Evolutionary conservation across 768 basidiomycete species (phyloP).

Genomic region (Calocybe gangraenosa): DNA sequence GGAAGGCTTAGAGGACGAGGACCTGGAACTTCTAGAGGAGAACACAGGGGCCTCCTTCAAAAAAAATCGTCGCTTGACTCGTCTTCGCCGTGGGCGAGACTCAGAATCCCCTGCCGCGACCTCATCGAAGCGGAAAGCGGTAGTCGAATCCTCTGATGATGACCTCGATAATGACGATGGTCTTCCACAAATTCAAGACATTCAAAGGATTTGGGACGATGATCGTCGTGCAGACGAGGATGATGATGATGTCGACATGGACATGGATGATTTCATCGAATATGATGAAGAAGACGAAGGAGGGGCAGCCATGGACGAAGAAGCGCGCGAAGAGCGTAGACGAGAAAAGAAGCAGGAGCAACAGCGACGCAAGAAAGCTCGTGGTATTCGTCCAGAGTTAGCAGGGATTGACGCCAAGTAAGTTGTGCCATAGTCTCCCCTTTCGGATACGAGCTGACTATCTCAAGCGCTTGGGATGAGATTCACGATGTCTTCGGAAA

Average conservation of each 20-base stretch:
- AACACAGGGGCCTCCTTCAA: constrained; percentile 83
- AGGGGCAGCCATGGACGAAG: constrained; percentile 64
- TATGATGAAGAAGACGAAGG: constrained; percentile 80
- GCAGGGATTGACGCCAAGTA: constrained; percentile 83
- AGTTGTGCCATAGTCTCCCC: constrained; percentile 24
- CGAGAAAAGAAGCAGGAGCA: constrained; percentile 64
- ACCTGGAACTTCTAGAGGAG: constrained; percentile 83
- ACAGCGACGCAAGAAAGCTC: constrained; percentile 61
- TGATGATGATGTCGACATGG: constrained; percentile 69
- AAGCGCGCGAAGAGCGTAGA: constrained; percentile 70
- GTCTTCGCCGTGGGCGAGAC: constrained; percentile 65
- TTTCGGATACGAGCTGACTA: constrained; percentile 9
- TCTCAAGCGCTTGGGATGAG: constrained; percentile 84
- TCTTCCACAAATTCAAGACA: constrained; percentile 57
- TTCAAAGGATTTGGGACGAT: constrained; percentile 82
- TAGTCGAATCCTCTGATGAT: constrained; percentile 75
- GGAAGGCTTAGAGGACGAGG: constrained; percentile 87
- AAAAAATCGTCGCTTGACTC: constrained; percentile 64
- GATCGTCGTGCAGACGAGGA: constrained; percentile 62
- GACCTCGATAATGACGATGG: constrained; percentile 59
- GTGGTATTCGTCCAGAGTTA: constrained; percentile 63
- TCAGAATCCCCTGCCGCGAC: constrained; percentile 65
- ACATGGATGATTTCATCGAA: constrained; percentile 77
- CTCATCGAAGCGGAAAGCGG: constrained; percentile 52
- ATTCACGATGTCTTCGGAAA: constrained; percentile 96